Evolutionary conservation across 2,329 filamentous ascomycete species (phyloP).

Genomic region (Monosporascus sp.): DNA sequence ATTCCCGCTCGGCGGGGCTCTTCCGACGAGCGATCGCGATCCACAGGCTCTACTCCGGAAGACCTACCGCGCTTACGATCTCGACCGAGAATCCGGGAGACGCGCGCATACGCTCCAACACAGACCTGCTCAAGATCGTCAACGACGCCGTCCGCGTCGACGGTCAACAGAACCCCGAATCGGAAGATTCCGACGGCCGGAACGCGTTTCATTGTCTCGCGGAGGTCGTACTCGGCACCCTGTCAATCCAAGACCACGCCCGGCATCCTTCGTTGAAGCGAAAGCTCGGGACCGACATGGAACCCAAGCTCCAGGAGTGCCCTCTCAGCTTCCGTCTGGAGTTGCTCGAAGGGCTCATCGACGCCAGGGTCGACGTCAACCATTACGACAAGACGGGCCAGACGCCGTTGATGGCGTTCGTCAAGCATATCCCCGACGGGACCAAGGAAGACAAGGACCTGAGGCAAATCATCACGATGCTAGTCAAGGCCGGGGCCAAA

Average conservation of each 20-base stretch:
- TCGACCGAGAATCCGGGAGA: conserved; percentile 12
- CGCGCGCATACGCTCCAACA: conserved; percentile 20
- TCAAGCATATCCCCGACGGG: conserved; percentile 36
- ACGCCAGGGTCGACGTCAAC: conserved; percentile 39
- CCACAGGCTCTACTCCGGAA: conserved; percentile 2
- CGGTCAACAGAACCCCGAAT: conserved; percentile 20
- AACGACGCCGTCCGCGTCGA: conserved; percentile 21
- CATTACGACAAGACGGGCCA: conserved; percentile 47
- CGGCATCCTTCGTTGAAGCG: conserved; percentile 26
- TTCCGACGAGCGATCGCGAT: background rate
- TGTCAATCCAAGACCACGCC: conserved; percentile 19
- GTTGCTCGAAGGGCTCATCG: conserved; percentile 26
- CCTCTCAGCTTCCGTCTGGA: conserved; percentile 11
- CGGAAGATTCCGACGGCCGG: conserved; percentile 41
- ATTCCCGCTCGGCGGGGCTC: conserved; percentile 1
- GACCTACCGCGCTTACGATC: conserved; percentile 14
- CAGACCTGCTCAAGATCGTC: conserved; percentile 32
- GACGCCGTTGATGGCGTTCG: conserved; percentile 52
- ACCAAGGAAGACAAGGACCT: conserved; percentile 42
- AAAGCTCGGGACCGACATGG: conserved; percentile 25
- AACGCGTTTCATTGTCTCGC: conserved; percentile 57
- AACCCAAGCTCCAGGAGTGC: conserved; percentile 6
- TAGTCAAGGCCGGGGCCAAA: conserved; percentile 37
- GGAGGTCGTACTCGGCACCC: conserved; percentile 39
- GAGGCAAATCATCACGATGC: conserved; percentile 35